Conservation (phyloP, 768 basidiomycete genomes). For the Hortiboletus flavorubellus region DNA sequence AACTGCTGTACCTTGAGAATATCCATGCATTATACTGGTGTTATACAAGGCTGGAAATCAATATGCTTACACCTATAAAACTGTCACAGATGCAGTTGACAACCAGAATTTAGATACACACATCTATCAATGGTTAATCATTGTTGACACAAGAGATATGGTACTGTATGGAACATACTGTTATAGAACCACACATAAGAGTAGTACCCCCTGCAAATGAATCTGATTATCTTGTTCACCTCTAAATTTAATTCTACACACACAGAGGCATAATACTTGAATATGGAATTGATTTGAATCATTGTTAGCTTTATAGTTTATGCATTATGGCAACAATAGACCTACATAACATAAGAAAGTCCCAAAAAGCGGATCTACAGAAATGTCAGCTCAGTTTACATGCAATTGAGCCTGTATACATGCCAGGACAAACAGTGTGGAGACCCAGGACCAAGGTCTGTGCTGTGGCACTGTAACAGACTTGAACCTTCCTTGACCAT, state of each 20-base stretch:
- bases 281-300: background rate
- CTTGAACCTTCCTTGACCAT: no score
- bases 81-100: background rate
- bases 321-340: no score
- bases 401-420: background rate
- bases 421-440: slow-evolving; percentile 2
- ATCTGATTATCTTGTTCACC: background rate
- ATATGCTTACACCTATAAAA: background rate
- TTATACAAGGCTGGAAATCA: no score
- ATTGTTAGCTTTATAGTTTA: background rate
- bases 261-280: background rate
- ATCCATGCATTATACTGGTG: no score
- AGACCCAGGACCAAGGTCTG: slow-evolving; percentile 7
- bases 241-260: background rate
- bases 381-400: background rate
- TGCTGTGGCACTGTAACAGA: background rate
- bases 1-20: background rate
- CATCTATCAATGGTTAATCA: no score
- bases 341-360: background rate
- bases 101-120: background rate
- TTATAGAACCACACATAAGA: background rate
- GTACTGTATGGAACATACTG: background rate
- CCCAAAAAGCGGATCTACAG: background rate
- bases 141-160: background rate
- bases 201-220: background rate